Conservation (phyloP, 805 yeast species). For the Isabelozyma pseudorhagii region DNA sequence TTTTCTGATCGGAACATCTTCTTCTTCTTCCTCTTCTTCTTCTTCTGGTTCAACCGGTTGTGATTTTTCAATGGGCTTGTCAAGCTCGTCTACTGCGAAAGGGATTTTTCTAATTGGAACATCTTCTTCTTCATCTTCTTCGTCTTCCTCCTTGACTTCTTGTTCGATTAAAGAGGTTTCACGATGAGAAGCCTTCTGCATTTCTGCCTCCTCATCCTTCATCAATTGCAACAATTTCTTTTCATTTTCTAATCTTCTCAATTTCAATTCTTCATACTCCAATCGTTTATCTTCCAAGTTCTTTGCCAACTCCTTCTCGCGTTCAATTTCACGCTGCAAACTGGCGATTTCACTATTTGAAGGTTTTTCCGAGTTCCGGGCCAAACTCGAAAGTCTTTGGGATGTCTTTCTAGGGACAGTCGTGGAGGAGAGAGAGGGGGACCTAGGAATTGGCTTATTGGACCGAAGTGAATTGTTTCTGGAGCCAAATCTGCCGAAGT, state of each 20-base stretch:
- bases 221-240: conserved; percentile 12
- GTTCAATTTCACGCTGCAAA: conserved; percentile 32
- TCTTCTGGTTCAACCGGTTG: too few relatives aligned
- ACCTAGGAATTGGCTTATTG: conserved; percentile 15
- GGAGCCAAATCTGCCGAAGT: conserved; percentile 18
- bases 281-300: conserved; percentile 35
- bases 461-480: conserved; percentile 11
- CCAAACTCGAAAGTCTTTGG: conserved; percentile 12
- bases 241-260: conserved; percentile 25
- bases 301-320: conserved; percentile 36
- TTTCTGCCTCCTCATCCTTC: background rate
- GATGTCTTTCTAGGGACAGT: conserved; percentile 7
- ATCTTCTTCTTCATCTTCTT: conserved; percentile 13
- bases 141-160: conserved; percentile 5
- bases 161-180: background rate
- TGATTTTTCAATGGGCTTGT: conserved; percentile 3
- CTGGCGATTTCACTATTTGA: conserved; percentile 10
- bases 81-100: conserved; percentile 20
- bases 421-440: conserved; percentile 16
- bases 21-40: too few relatives aligned
- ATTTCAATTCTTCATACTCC: conserved; percentile 32
- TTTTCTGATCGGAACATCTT: too few relatives aligned
- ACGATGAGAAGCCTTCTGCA: background rate
- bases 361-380: conserved; percentile 2
- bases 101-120: conserved; percentile 16